Base-by-base conservation (phyloP, 805 yeast genomes). In the Saturnispora zaruensis region DNA sequence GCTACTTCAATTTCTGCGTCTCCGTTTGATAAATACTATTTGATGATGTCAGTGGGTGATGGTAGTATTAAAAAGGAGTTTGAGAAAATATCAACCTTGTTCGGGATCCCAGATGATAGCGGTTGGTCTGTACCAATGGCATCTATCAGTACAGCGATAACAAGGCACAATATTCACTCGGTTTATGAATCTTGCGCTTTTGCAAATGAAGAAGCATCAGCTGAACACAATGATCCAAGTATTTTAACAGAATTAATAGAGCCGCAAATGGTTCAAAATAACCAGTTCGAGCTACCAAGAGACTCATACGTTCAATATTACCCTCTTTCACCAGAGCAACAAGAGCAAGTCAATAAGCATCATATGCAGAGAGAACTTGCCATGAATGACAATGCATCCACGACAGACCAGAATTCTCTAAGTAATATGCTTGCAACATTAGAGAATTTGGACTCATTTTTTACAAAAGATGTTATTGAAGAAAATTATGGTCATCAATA, bases 101-200 rank as follows among this genome's bases (percentile, higher is more conserved):
- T 89, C 69, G 99, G 99, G 14, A 82, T 91, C 23, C 98, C 99
- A 0, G 91, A 86, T 53, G 96, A 87, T 11, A 81, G 84, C 59
- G 99, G 99, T 1, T 93, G 99, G 99, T 83, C 96, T 0, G 81
- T 95, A 45, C 95, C 98, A 2, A 85, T 87, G 91, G 96, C 99
- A 2, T 87, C 91, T 0, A 80, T 88, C 41, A 83, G 93, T 1
- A 88, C 96, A 0, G 84, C 95, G 0, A 78, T 86, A 14, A 87
- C 98, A 1, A 72, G 97, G 56, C 87, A 87, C 62, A 93, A 93
- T 60, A 95, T 93, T 1, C 98, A 93, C 65, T 90, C 98, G 0
- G 98, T 93, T 3, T 93, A 87, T 62, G 81, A 89, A 28, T 87
- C 96, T 0, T 91, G 97, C 61, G 76, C 77, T 1, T 71, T 74